A percentile compares a stretch with the other conserved stretches of the same genome.
Evolutionary conservation across 257 asterid species (phyloP).

Genomic region (Primulina eburnea): DNA sequence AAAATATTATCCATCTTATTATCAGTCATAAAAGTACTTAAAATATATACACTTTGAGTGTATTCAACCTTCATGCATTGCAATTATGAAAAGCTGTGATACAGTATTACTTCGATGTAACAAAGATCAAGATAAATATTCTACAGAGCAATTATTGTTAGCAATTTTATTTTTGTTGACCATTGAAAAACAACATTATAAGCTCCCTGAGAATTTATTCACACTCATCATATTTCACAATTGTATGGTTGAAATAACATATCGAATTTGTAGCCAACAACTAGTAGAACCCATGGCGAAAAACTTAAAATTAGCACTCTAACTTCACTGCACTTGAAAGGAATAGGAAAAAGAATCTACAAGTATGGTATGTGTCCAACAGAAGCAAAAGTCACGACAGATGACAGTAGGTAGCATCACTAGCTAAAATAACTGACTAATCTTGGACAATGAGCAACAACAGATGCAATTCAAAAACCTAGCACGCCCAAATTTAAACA

Average conservation of each 20-base stretch:
- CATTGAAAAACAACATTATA: no score
- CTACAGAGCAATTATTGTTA: no score
- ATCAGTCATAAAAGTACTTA: background rate
- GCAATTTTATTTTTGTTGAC: background rate
- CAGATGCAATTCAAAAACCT: slow-evolving; percentile 9
- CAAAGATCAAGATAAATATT: background rate
- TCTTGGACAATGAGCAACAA: slow-evolving; percentile 3
- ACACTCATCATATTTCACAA: slow-evolving; percentile 1
- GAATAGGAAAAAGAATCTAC: background rate
- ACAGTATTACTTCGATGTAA: background rate
- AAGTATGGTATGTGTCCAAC: background rate
- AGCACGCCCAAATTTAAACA: slow-evolving; percentile 8
- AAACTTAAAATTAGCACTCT: background rate
- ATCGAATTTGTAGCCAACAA: background rate
- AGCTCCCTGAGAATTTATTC: background rate
- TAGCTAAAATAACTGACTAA: slow-evolving; percentile 16
- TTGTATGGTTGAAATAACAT: background rate
- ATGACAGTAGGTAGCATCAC: slow-evolving; percentile 1
- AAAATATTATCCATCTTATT: background rate
- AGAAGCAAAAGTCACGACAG: background rate
- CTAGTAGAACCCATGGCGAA: background rate
- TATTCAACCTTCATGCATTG: background rate
- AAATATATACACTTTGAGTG: background rate
- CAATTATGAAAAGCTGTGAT: background rate
- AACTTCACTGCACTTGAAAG: slow-evolving; percentile 7